Conservation (phyloP, 1,139 yeast species). For the Kurtzmaniella quercitrusa region DNA sequence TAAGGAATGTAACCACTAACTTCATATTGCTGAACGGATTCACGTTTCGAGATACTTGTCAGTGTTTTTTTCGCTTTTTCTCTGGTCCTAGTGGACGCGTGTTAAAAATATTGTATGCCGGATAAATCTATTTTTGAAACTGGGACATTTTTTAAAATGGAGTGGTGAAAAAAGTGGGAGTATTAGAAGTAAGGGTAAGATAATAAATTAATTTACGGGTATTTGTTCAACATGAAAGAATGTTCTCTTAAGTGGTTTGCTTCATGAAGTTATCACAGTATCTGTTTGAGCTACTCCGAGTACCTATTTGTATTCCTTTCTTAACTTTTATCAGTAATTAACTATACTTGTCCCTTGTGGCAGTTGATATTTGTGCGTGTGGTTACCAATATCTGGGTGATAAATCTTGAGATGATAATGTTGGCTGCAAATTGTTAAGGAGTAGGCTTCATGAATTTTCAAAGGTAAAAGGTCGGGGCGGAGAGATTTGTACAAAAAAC, state of each 20-base stretch:
- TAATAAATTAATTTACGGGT: neutral
- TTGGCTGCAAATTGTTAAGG: too few species aligned
- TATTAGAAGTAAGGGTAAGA: neutral
- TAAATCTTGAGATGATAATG: too few species aligned
- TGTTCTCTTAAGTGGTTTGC: neutral
- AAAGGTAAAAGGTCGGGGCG: too few species aligned
- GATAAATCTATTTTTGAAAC: neutral
- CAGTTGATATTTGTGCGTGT: too few species aligned
- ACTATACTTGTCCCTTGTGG: too few species aligned
- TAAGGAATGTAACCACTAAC: constrained; percentile 9
- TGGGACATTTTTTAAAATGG: neutral
- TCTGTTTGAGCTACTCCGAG: too few species aligned
- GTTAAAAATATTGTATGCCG: neutral
- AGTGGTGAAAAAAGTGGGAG: neutral
- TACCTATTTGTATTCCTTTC: too few species aligned
- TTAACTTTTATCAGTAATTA: too few species aligned
- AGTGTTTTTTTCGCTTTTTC: neutral
- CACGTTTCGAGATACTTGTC: neutral
- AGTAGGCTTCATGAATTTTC: too few species aligned
- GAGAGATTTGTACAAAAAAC: too few species aligned
- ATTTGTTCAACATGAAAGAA: neutral
- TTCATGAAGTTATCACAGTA: neutral
- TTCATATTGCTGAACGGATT: constrained; percentile 5
- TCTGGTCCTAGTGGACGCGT: constrained; percentile 1
- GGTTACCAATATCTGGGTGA: too few species aligned